phyloP scores from a whole-genome alignment of 2,329 filamentous ascomycete genomes.

The Podosphaera fusca region DNA sequence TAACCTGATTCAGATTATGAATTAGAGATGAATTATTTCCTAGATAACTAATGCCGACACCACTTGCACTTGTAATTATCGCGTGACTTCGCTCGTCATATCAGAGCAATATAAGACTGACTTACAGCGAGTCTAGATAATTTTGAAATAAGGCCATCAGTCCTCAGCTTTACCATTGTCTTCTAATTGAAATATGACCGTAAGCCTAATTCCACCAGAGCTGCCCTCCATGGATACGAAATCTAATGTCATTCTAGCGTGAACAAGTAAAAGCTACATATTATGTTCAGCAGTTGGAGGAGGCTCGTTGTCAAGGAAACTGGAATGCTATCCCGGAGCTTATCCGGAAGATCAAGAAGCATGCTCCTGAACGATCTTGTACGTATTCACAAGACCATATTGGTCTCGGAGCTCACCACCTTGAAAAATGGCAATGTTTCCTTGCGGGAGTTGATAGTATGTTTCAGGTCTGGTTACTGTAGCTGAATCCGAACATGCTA shows the following conservation, averaged over 20 bases:
- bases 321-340: conserved; percentile 78
- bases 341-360: conserved; percentile 81
- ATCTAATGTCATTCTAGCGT: conserved; percentile 7
- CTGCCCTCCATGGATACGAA: background rate
- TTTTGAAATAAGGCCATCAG: too few species aligned
- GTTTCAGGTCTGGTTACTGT: conserved; percentile 41
- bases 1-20: background rate
- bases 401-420: background rate
- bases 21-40: background rate
- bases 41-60: too few species aligned
- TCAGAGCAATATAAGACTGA: too few species aligned
- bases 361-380: conserved; percentile 73
- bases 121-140: too few species aligned
- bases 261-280: conserved; percentile 50
- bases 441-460: background rate
- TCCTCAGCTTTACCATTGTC: too few species aligned
- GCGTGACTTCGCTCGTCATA: too few species aligned
- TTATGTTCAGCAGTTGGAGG: conserved; percentile 65
- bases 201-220: conserved; percentile 4
- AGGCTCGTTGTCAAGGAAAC: conserved; percentile 65
- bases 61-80: too few species aligned
- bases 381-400: conserved; percentile 18
- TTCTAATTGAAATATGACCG: conserved; percentile 12
- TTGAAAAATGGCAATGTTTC: background rate
- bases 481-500: conserved; percentile 43